Base-by-base conservation (phyloP, 768 basidiomycete genomes). In the Psilocybe sp. region DNA sequence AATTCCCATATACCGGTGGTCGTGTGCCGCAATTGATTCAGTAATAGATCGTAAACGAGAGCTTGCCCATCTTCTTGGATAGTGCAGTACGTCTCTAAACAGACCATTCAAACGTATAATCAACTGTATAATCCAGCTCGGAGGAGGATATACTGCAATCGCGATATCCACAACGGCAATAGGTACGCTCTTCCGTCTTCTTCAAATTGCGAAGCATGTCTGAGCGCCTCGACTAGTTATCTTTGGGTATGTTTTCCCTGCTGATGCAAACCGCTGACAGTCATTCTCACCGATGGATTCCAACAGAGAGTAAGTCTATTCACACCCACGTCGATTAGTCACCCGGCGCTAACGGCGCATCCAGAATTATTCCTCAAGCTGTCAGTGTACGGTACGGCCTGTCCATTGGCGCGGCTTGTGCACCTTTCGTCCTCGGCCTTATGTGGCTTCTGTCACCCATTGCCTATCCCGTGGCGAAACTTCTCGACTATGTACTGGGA, bases 401-500 rank as follows among this genome's bases (percentile, higher is more conserved):
- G 13, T 67, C 80, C 2, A 85, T 95, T 50, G 92, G 92, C 13
- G 90, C 91, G 0, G 74, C 69, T 15, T 90, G 89, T 50, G 82
- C 87, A 0, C 89, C 87, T 0, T 76, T 92, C 51, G 90, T 93
- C 4, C 75, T 86, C 5, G 66, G 61, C 7, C 67, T 92, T 50
- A 92, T 93, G 88, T 86, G 82, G 61, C 58, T 87, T 16, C 69
- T 79, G 4, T 28, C 86, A 6, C 92, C 92, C 2, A 73, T 95
- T 46, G 91, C 92, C 0, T 94, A 77, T 64, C 89, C 89, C 3
- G 85, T 85, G 48, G 87, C 88, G 10, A 85, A 85, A 57, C 68
- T 98, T 0, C 83, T 99, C n/a, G 96, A 98, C 64, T 71, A 66
- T 43, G 79, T 87, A 5, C 80, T 98, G 1, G 96, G 96, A 18